Conservation (phyloP, 768 basidiomycete genomes). For the Termitomyces sp. region DNA sequence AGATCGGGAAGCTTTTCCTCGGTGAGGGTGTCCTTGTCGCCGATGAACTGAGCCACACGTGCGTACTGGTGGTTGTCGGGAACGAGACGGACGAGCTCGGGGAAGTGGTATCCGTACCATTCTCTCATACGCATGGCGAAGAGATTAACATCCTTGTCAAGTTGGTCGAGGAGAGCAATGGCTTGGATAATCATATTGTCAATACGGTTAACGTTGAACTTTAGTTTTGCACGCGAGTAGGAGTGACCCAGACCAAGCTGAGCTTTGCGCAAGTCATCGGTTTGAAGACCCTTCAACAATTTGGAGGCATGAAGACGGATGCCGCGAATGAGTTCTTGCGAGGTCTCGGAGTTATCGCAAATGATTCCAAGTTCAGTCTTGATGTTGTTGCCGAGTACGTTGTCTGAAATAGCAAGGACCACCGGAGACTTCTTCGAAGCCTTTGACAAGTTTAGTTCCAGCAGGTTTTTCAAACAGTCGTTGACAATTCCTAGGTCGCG, state of each 20-base stretch:
- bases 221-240: constrained; percentile 95
- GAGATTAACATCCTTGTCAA: constrained; percentile 99
- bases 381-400: constrained; percentile 71
- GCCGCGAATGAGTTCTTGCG: constrained; percentile 86
- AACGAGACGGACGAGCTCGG: constrained; percentile 90
- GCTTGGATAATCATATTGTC: constrained; percentile 99
- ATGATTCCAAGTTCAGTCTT: constrained; percentile 65
- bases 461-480: constrained; percentile 75
- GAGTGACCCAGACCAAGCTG: constrained; percentile 98
- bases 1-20: constrained; percentile 82
- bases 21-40: constrained; percentile 77
- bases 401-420: constrained; percentile 77
- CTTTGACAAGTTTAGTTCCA: constrained; percentile 86
- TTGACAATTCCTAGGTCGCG: constrained; percentile 68
- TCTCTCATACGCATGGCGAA: constrained; percentile 98
- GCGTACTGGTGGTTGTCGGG: constrained; percentile 96
- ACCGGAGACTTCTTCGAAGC: constrained; percentile 66
- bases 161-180: constrained; percentile 95
- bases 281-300: constrained; percentile 83
- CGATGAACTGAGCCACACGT: constrained; percentile 78
- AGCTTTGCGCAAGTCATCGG: constrained; percentile 85
- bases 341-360: constrained; percentile 78
- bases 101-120: constrained; percentile 99
- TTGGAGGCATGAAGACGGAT: constrained; percentile 89
- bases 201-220: constrained; percentile 94